Evolutionary conservation across 2,329 filamentous ascomycete genomes (phyloP), one percentile per base, ranked within the genome.

Genomic region (Colletotrichum endophyticum): DNA sequence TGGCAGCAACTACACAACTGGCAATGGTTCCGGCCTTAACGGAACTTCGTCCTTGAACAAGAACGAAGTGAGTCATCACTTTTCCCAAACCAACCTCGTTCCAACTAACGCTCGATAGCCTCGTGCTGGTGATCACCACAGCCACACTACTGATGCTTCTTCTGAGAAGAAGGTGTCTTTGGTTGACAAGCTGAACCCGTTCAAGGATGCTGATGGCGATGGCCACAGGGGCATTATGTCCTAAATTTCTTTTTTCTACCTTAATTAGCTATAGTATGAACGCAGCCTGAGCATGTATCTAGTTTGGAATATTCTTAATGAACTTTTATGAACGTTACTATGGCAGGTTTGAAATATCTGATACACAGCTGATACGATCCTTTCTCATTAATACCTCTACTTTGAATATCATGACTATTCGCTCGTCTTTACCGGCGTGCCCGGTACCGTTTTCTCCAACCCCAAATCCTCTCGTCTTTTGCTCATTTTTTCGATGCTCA

Each of bases 161-260:
- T 53, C 49, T 4, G 75, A 73, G 19, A 77, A 75, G 53, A 79
- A 79, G 70, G 22, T 69, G 2, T 80, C 79, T 0, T 16, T 81
- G 8, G 73, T 75, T n/a, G 80, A 81, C 39, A 79, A 78, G 72
- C 3, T 81, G 15, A 80, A 81, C 73, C 80, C 80, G 1, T 78
- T 79, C 66, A 79, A 79, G 73, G 79, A 81, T 25, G 74, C 80
- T 2, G 80, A 81, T 70, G 77, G 79, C 1, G 80, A 81, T 27
- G 80, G 80, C 0, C 79, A 81, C 75, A 80, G 77, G 69, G 80
- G 80, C 3, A 77, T 81, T 3, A 75, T 81, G 68, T 67, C 68
- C 25, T 80, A 72, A 63, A 22, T 22, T 53, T 7, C 44, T 6
- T 3, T 13, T 22, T 22, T 12, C 6, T 22, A 49, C 6, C 6